Base-by-base conservation (phyloP, 208 protist genomes). In the Acanthamoeba castellanii region DNA sequence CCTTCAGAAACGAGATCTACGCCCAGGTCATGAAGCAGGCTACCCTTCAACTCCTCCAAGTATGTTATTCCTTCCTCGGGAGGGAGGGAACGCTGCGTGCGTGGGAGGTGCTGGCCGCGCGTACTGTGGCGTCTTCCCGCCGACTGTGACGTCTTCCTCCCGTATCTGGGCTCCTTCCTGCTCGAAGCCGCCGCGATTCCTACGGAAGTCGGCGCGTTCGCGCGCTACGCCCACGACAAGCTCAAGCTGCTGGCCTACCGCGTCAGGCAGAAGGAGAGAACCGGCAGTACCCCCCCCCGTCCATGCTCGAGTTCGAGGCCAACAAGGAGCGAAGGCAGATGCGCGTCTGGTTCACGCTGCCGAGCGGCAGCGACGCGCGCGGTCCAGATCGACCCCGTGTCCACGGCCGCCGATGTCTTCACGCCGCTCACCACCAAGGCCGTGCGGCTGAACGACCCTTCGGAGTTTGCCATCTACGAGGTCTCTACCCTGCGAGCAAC, bases 21-120 rank as follows among this genome's bases (percentile, higher is more conserved):
- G 25, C 52, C 2, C 82, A 90, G 57, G 66, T 90, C 82, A 90
- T 90, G 52, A 90, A 90, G 82, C 82, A 90, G 82, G 27, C 82
- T 52, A 90, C 82, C 50, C 50, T 27, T 70, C 50, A 90, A 90
- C 47, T 50, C 82, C 13, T 82, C 57, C 47, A 59, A 88, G 81
- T 37, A 76, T 27, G 30, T 2, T 7, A 11, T 76, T 27, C 11
- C 22, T 37, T 76, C 11, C 5, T 18, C 16, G 50, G 14, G 1
- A 81, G 76, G 34, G 82, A 90, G 30, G 57, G 82, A 8, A 68
- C 57, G 30, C 47, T 90, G 30, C 47, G 82, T 16, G 82, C 52
- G 9, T 90, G 82, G 82, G 57, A 90, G 47, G 13, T 90, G 14
- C 57, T 90, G 13, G 47, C 82, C 5, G 82, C 82, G 82, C 82